Conservation (phyloP, 2,329 filamentous ascomycete genomes). For the Phialocephala sp. region DNA sequence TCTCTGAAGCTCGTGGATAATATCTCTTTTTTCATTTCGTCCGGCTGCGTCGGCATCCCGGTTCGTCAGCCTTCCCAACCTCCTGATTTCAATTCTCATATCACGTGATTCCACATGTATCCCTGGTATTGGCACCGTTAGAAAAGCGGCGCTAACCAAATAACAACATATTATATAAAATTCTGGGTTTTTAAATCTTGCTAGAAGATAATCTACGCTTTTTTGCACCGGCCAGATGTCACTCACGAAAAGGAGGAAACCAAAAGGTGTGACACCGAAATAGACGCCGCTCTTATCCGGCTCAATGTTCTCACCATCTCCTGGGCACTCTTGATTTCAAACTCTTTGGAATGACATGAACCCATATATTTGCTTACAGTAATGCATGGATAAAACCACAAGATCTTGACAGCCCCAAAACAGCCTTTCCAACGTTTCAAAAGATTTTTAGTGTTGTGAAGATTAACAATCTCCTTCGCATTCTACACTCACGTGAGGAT, state of each 20-base stretch:
- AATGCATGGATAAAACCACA: background rate
- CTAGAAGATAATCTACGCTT: background rate
- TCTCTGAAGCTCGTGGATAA: background rate
- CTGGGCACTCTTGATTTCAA: background rate
- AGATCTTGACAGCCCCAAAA: background rate
- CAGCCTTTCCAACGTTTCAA: background rate
- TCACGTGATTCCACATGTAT: background rate
- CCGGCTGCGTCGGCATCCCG: background rate
- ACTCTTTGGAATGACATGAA: background rate
- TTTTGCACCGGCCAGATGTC: background rate
- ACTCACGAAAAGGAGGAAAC: background rate
- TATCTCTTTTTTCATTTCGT: background rate
- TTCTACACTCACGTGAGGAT: no score
- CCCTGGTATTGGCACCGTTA: background rate
- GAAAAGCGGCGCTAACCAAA: no score
- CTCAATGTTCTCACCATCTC: background rate
- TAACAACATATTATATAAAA: background rate
- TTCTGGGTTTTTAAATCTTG: background rate
- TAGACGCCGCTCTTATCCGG: background rate
- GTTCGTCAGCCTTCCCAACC: constrained; percentile 5
- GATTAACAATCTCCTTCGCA: background rate
- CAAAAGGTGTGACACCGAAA: background rate
- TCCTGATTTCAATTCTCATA: background rate
- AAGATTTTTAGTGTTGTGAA: background rate
- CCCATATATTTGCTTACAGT: background rate